phyloP scores from a whole-genome alignment of 2,329 filamentous ascomycete species.

The Trichoderma aggressivum region DNA sequence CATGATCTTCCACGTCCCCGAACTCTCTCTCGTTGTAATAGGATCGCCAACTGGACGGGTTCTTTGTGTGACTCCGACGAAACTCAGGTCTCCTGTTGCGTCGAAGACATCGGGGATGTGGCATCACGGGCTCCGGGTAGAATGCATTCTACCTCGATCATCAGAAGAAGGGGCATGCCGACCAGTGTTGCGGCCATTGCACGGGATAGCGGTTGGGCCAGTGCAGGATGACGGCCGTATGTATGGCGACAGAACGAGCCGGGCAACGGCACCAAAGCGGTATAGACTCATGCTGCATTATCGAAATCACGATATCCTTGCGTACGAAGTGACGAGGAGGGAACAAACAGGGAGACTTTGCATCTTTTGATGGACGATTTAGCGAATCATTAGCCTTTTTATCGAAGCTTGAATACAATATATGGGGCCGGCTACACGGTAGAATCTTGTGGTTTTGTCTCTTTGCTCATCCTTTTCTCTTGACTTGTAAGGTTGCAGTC shows the following conservation, averaged over 20 bases:
- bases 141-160: conserved; percentile 48
- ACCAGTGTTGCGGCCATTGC: conserved; percentile 50
- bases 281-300: conserved; percentile 72
- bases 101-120: conserved; percentile 23
- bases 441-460: not conserved
- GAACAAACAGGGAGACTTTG: conserved; percentile 36
- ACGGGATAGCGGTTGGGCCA: conserved; percentile 66
- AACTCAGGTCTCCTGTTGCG: conserved; percentile 28
- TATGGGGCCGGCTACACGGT: not conserved
- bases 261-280: conserved; percentile 38
- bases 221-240: conserved; percentile 44
- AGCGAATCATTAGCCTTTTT: not conserved
- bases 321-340: conserved; percentile 60
- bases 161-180: conserved; percentile 44
- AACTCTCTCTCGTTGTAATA: conserved; percentile 65
- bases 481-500: not conserved
- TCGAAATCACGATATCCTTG: conserved; percentile 64
- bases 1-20: conserved; percentile 62
- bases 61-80: conserved; percentile 56
- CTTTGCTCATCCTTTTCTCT: not conserved
- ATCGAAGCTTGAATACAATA: not conserved
- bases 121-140: conserved; percentile 50
- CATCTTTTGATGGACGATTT: conserved; percentile 30
- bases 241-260: conserved; percentile 24
- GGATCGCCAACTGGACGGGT: conserved; percentile 66